These are phyloP conservation scores for Fagus crenata DNA, from an alignment of 306 rosid genomes.

Conservation along the genomic window DNA sequence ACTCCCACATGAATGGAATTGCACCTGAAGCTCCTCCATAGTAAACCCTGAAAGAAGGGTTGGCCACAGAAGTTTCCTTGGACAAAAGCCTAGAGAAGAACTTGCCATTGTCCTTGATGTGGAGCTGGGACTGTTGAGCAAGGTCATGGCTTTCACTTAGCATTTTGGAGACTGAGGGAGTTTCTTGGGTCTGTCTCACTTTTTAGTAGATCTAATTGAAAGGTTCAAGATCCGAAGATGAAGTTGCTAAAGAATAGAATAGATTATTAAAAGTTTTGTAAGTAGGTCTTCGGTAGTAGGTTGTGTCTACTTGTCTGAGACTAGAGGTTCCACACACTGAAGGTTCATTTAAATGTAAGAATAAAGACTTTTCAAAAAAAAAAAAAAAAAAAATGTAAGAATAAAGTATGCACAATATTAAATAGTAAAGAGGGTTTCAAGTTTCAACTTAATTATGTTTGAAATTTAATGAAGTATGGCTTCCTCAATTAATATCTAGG, in stretches of 20 bases:
- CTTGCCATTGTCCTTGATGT: conserved; percentile 27
- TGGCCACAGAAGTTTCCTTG: conserved; percentile 41
- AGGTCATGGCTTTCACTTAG: no score
- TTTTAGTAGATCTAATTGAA: conserved; percentile 22
- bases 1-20: conserved; percentile 60
- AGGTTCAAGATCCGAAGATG: conserved; percentile 32
- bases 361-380: not conserved
- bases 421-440: not conserved
- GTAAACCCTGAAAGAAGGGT: conserved; percentile 52
- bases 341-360: not conserved
- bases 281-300: not conserved
- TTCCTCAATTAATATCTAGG: not conserved
- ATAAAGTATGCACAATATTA: not conserved
- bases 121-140: conserved; percentile 16
- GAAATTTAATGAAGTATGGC: not conserved
- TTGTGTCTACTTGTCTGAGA: not conserved
- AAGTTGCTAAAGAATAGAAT: conserved; percentile 11
- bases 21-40: conserved; percentile 51
- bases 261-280: not conserved
- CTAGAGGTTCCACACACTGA: conserved; percentile 1
- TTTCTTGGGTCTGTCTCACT: not conserved
- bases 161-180: conserved; percentile 23
- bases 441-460: not conserved
- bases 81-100: conserved; percentile 33
- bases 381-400: not conserved